phyloP scores from a whole-genome alignment of 306 rosid genomes.

The Lathyrus tuberosus region DNA sequence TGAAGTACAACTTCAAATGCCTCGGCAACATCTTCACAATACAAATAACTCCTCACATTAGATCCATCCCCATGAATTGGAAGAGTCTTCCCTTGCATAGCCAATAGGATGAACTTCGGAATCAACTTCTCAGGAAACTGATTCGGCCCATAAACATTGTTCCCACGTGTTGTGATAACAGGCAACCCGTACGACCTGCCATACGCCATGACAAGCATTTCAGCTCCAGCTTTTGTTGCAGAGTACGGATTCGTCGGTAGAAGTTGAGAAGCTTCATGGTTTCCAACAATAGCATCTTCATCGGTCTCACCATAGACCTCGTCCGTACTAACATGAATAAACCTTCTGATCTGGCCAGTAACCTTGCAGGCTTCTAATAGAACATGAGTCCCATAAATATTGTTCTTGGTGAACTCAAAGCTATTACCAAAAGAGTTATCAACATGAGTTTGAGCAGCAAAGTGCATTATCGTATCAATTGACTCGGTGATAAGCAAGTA shows the following conservation, averaged over 20 bases:
- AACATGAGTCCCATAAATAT: constrained; percentile 90
- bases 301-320: constrained; percentile 96
- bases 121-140: constrained; percentile 90
- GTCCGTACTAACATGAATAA: constrained; percentile 93
- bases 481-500: constrained; percentile 80
- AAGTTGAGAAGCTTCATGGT: constrained; percentile 92
- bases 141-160: constrained; percentile 90
- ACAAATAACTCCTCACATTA: constrained; percentile 64
- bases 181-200: constrained; percentile 89
- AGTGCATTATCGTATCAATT: constrained; percentile 90
- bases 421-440: constrained; percentile 92
- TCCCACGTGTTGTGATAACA: constrained; percentile 89
- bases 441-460: constrained; percentile 96
- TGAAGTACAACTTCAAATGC: constrained; percentile 69
- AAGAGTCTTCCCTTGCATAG: constrained; percentile 66
- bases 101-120: constrained; percentile 81
- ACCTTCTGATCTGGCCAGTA: constrained; percentile 87
- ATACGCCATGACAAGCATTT: constrained; percentile 97
- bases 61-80: constrained; percentile 74
- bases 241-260: constrained; percentile 93
- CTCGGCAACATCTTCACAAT: constrained; percentile 74
- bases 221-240: constrained; percentile 96
- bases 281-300: constrained; percentile 89
- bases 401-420: constrained; percentile 95
- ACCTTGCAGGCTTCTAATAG: constrained; percentile 91